These are phyloP conservation scores for Hypoxylon lienhwacheense DNA, from an alignment of 495 filamentous ascomycete species.

Conservation along the genomic window DNA sequence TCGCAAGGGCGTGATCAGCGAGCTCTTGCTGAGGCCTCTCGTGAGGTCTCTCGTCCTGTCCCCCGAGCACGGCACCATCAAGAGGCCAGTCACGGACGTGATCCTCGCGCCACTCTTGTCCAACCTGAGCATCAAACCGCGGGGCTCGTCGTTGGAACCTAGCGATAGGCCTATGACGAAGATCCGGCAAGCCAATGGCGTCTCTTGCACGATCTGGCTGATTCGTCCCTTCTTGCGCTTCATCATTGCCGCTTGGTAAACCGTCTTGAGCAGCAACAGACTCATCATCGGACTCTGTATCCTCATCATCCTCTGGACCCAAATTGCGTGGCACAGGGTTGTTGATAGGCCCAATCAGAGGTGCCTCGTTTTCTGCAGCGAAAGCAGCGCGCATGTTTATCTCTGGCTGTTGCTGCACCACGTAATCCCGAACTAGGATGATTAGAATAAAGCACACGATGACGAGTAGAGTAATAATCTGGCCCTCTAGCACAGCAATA, in stretches of 20 bases:
- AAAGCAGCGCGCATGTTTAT: conserved; percentile 62
- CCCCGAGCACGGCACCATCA: background rate
- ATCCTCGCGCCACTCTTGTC: background rate
- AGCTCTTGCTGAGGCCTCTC: background rate
- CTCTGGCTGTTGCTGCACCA: conserved; percentile 93
- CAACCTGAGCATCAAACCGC: background rate
- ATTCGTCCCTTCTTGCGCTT: conserved; percentile 11
- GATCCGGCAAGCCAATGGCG: conserved; percentile 11
- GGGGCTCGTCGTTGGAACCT: conserved; percentile 15
- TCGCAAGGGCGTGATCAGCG: conserved; percentile 3
- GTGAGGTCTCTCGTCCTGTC: background rate
- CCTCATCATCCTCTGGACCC: conserved; percentile 17
- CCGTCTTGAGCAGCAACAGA: background rate
- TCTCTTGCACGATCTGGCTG: conserved; percentile 13
- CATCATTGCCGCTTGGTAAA: background rate
- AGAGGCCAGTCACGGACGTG: background rate
- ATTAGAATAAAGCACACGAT: conserved; percentile 92
- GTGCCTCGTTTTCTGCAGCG: conserved; percentile 56
- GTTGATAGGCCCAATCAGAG: conserved; percentile 34
- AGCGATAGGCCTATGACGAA: conserved; percentile 30
- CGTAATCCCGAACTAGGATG: conserved; percentile 95
- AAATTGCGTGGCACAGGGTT: conserved; percentile 8
- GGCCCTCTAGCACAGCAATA: conserved; percentile 85
- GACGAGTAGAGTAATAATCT: conserved; percentile 86
- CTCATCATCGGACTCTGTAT: conserved; percentile 25